Evolutionary conservation across 345 rosid species (phyloP).

Genomic region (Aurinia saxatilis): DNA sequence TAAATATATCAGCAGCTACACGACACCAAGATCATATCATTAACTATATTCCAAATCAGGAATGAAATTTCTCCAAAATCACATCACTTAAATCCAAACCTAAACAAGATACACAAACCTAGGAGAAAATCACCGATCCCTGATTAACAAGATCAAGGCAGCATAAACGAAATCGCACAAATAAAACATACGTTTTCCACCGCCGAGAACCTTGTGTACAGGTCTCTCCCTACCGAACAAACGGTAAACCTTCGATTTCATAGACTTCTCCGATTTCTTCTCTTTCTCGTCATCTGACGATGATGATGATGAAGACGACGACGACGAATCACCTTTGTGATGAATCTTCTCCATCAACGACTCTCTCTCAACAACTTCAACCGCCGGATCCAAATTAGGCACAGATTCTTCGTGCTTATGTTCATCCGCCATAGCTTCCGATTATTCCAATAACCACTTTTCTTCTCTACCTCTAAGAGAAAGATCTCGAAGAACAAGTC

Average conservation of each 20-base stretch:
- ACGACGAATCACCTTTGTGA: conserved; percentile 32
- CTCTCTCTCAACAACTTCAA: conserved; percentile 27
- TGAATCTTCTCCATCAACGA: conserved; percentile 34
- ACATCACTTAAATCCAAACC: too few relatives aligned
- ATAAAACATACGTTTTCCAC: conserved; percentile 30
- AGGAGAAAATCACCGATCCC: too few relatives aligned
- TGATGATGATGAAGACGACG: background rate
- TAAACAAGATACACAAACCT: too few relatives aligned
- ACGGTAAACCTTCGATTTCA: conserved; percentile 42
- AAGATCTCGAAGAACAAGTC: conserved; percentile 23
- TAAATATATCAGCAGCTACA: conserved; percentile 70
- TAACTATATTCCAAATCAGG: background rate
- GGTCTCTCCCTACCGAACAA: conserved; percentile 65
- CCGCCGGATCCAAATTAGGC: background rate
- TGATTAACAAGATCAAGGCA: background rate
- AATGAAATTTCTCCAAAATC: too few relatives aligned
- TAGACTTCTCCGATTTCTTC: conserved; percentile 9
- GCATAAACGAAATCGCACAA: background rate
- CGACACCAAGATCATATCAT: background rate
- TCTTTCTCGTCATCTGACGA: conserved; percentile 28
- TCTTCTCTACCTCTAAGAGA: background rate
- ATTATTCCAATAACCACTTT: background rate
- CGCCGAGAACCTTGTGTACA: conserved; percentile 29
- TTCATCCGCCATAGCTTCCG: conserved; percentile 30
- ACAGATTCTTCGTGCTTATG: conserved; percentile 20